Percentiles rank a stretch among this genome's conserved stretches.
These are phyloP conservation scores for Dittrichia graveolens DNA, from an alignment of 129 eudicot species.

Conservation along the genomic window DNA sequence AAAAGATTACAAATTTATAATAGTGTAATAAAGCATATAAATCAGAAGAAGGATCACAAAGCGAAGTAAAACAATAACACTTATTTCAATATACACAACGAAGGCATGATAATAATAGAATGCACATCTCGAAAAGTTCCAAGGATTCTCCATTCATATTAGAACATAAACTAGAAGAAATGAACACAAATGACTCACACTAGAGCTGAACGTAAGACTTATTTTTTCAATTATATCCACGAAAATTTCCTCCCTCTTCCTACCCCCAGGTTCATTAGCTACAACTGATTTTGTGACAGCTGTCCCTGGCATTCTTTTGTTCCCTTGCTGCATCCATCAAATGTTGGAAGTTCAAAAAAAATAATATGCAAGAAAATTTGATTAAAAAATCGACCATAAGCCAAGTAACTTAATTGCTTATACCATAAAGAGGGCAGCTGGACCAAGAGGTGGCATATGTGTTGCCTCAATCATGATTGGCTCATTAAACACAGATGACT, in stretches of 20 bases:
- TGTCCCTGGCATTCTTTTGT: slow-evolving; percentile 97
- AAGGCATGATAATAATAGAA: slow-evolving; percentile 15
- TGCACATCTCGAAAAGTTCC: slow-evolving; percentile 1
- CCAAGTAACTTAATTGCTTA: neutral
- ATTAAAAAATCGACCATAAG: slow-evolving; percentile 5
- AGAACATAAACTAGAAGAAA: neutral
- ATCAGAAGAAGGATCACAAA: neutral
- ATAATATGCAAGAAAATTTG: slow-evolving; percentile 14
- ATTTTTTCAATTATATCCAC: slow-evolving; percentile 98
- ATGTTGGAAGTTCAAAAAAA: slow-evolving; percentile 18
- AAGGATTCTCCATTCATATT: neutral
- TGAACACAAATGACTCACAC: slow-evolving; percentile 56
- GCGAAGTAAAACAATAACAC: neutral
- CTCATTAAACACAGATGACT: slow-evolving; percentile 88
- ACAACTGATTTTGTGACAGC: slow-evolving; percentile 98
- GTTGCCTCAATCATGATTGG: slow-evolving; percentile 90
- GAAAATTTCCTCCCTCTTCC: slow-evolving; percentile 94
- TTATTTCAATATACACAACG: neutral
- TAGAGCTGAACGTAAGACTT: slow-evolving; percentile 95
- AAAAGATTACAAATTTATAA: neutral
- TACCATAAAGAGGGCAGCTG: slow-evolving; percentile 96
- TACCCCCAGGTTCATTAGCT: slow-evolving; percentile 94
- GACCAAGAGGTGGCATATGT: slow-evolving; percentile 92
- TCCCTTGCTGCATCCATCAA: slow-evolving; percentile 75
- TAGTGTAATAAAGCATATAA: neutral